Evolutionary conservation across 331 rosid genomes (phyloP).

Genomic region (Phaseolus coccineus): DNA sequence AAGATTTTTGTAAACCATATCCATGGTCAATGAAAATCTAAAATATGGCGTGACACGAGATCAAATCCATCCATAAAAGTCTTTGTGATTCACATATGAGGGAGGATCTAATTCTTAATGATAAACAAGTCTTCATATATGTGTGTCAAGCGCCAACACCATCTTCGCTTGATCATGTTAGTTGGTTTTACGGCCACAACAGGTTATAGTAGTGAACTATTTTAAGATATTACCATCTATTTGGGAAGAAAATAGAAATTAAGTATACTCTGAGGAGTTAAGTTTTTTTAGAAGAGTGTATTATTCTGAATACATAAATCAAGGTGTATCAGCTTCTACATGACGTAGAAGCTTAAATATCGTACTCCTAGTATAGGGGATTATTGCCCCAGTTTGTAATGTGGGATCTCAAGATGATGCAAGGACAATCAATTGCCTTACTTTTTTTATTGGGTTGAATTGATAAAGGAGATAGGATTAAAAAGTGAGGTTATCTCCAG

Average conservation of each 20-base stretch:
- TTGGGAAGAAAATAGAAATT: too few species aligned
- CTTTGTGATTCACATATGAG: neutral
- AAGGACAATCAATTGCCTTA: neutral
- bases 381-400: neutral
- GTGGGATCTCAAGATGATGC: neutral
- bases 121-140: neutral
- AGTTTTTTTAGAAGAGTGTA: too few species aligned
- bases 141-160: neutral
- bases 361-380: neutral
- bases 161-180: neutral
- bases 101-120: neutral
- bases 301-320: too few species aligned
- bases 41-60: neutral
- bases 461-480: too few species aligned
- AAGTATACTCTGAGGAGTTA: too few species aligned
- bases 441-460: neutral
- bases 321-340: too few species aligned
- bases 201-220: neutral
- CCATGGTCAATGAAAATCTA: neutral
- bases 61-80: neutral
- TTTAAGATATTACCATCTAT: neutral
- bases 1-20: too few species aligned
- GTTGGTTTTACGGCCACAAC: neutral
- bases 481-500: too few species aligned
- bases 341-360: too few species aligned